Evolutionary conservation across 768 basidiomycete genomes (phyloP), one percentile per base, ranked within the genome.

Genomic region (Mycena pura): DNA sequence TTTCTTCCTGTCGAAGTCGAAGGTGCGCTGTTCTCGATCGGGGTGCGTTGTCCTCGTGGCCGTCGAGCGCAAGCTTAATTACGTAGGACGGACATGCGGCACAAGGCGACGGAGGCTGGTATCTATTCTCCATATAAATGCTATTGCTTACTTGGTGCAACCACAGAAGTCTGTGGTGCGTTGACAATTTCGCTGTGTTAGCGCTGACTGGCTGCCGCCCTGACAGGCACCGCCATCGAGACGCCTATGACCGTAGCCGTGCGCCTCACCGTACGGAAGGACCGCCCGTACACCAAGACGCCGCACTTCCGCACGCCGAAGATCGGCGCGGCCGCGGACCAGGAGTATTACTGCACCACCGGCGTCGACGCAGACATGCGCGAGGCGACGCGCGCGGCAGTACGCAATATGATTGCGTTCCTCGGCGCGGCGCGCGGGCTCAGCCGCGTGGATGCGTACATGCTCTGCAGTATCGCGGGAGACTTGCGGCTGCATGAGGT

Each of bases 401-500:
- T 84, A 13, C 80, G 85, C 31, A 73, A 81, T 56, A 88, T 88
- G 87, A 85, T 88, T 44, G 70, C 74, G 8, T 84, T 80, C 64
- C 71, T 88, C 14, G 70, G 67, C n/a, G 72, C 68, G 0, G 80
- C 84, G 56, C 77, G 80, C 57, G 74, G 75, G 19, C 65, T 87
- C 45, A 66, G 67, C 31, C 70, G 77, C n/a, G 77, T 78, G 6
- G 84, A 82, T 3, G 85, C 85, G 38, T 88, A 88, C 60, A 85
- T 87, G 74, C 75, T 87, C 0, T 86, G 85, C 65, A 86, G 86
- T 63, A 82, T 87, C 46, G 84, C 80, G 0, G 86, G 80, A 2
- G 86, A 88, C 68, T 68, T 88, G 60, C 75, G 80, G 58, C 77
- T 88, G 76, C 87, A 86, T 61, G 87, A 88, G 73, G 86, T 87